phyloP scores from a whole-genome alignment of 352 stramenopile species.

The Phytophthora pseudosyringae region DNA sequence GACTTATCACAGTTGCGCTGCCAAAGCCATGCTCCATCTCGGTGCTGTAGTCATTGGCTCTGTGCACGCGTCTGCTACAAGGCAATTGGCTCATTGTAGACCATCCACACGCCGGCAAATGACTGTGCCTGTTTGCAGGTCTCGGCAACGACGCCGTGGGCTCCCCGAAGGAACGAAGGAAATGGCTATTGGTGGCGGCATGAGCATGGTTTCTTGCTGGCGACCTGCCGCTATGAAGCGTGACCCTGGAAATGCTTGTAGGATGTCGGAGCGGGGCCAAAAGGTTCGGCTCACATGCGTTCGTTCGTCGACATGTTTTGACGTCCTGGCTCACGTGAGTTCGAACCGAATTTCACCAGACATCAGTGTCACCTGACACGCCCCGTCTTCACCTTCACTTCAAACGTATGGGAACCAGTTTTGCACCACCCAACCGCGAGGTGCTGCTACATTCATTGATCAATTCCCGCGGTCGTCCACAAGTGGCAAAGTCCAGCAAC shows the following conservation, averaged over 20 bases:
- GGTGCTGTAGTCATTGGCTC: constrained; percentile 22
- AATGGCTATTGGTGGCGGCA: constrained; percentile 1
- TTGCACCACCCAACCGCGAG: constrained; percentile 2
- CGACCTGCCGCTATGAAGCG: neutral
- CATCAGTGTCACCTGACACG: constrained; percentile 3
- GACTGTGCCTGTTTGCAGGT: neutral
- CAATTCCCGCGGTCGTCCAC: constrained; percentile 16
- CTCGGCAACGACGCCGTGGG: neutral
- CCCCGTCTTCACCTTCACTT: constrained; percentile 12
- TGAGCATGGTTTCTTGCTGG: neutral
- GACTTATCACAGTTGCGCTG: constrained; percentile 22
- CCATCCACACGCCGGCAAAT: constrained; percentile 9
- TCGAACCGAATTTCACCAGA: constrained; percentile 11
- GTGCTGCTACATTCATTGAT: constrained; percentile 20
- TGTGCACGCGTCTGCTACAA: constrained; percentile 16
- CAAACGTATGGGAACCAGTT: neutral
- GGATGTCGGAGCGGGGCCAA: neutral
- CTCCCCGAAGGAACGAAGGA: neutral
- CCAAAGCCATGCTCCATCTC: neutral
- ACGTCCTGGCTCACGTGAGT: constrained; percentile 20
- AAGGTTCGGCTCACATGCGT: neutral
- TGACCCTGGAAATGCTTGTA: neutral
- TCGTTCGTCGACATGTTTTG: constrained; percentile 20
- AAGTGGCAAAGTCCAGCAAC: constrained; percentile 14
- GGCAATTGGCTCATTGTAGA: constrained; percentile 18